Conservation (phyloP, 441 rosid species). For the Eruca vesicaria region DNA sequence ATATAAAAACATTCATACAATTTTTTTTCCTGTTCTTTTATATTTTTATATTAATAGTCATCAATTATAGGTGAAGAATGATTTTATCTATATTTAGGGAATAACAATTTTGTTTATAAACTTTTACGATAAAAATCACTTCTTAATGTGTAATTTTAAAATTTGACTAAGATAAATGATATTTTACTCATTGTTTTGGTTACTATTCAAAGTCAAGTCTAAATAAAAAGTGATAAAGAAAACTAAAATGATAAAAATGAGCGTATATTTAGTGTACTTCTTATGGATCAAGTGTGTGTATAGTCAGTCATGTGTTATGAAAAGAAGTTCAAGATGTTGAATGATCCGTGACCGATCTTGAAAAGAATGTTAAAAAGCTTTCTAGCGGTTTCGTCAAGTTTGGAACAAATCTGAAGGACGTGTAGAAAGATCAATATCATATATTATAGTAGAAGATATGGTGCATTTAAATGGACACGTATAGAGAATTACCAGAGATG, state of each 20-base stretch:
- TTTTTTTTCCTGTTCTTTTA: too few species aligned
- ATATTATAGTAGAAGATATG: background rate
- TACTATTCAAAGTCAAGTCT: background rate
- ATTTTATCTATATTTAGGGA: background rate
- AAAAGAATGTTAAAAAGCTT: background rate
- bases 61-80: too few species aligned
- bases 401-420: background rate
- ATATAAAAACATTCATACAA: too few species aligned
- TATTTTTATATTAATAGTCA: too few species aligned
- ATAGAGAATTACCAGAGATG: background rate
- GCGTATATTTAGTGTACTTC: background rate
- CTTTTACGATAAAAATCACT: background rate
- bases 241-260: background rate
- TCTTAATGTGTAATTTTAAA: background rate
- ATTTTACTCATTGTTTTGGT: background rate
- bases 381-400: background rate
- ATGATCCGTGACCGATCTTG: background rate
- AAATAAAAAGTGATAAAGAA: background rate
- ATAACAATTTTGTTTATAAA: background rate
- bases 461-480: background rate
- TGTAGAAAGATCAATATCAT: background rate
- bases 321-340: background rate
- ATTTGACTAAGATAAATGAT: too few species aligned
- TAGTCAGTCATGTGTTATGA: background rate
- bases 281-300: too few species aligned